Evolutionary conservation across 78 protist genomes (phyloP).

Genomic region (Dictyostelium citrinum): DNA sequence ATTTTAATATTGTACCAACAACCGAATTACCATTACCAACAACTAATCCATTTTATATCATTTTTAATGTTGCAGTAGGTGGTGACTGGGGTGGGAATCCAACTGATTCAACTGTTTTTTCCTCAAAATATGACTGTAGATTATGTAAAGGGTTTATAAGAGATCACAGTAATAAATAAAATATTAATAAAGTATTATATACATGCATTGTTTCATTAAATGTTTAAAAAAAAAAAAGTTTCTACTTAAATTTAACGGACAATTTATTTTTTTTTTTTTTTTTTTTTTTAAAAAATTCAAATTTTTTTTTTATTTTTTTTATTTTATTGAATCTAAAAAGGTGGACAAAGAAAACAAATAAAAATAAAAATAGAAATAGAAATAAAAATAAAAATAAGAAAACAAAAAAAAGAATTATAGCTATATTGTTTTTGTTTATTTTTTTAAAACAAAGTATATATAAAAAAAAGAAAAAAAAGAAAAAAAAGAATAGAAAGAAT

Average conservation of each 20-base stretch:
- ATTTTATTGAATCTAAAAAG: no score
- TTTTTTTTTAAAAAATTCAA: background rate
- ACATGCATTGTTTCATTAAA: no score
- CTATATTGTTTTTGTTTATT: no score
- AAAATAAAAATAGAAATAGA: no score
- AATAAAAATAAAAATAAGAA: background rate
- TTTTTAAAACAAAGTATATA: no score
- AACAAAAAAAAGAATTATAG: background rate
- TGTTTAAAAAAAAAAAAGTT: background rate
- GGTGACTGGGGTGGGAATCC: constrained; percentile 6
- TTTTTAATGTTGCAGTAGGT: background rate
- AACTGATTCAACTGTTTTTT: background rate
- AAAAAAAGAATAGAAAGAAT: background rate
- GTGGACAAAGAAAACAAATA: background rate
- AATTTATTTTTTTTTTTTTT: background rate
- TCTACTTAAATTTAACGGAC: background rate
- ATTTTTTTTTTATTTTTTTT: no score
- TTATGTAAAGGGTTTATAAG: background rate
- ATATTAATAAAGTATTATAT: no score
- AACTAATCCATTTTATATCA: background rate
- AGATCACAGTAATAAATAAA: no score
- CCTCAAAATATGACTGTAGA: background rate
- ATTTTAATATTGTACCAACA: background rate
- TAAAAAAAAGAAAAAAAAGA: background rate
- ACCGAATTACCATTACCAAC: background rate